Evolutionary conservation across 2,329 filamentous ascomycete genomes (phyloP).

Genomic region (Didymella glomerata): DNA sequence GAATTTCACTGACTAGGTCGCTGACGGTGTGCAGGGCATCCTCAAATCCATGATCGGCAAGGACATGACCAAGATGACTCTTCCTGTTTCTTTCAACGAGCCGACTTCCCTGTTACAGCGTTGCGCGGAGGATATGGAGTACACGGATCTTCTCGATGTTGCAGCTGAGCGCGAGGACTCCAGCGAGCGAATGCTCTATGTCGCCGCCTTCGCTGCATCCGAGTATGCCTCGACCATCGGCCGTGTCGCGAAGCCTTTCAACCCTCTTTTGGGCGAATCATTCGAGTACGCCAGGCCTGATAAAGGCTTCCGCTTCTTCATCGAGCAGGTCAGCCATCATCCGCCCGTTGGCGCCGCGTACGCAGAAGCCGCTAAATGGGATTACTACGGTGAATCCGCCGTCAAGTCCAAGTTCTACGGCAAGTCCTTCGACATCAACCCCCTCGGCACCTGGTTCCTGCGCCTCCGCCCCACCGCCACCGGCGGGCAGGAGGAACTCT

Average conservation of each 20-base stretch:
- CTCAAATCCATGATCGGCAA: slow-evolving; percentile 99
- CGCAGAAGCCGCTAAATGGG: slow-evolving; percentile 93
- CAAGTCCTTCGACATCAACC: slow-evolving; percentile 96
- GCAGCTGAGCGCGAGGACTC: slow-evolving; percentile 87
- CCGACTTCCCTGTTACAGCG: slow-evolving; percentile 94
- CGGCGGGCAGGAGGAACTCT: slow-evolving; percentile 76
- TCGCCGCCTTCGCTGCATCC: slow-evolving; percentile 93
- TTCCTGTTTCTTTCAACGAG: slow-evolving; percentile 98
- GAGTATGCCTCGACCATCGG: slow-evolving; percentile 98
- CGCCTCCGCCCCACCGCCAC: slow-evolving; percentile 78
- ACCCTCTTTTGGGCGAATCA: slow-evolving; percentile 93
- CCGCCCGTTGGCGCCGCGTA: slow-evolving; percentile 92
- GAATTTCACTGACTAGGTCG: neutral
- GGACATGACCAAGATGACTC: slow-evolving; percentile 99
- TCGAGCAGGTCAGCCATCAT: slow-evolving; percentile 98
- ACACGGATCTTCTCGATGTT: slow-evolving; percentile 87
- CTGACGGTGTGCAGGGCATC: slow-evolving; percentile 71
- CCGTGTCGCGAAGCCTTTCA: slow-evolving; percentile 97
- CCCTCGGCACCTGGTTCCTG: slow-evolving; percentile 95
- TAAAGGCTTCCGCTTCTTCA: slow-evolving; percentile 97
- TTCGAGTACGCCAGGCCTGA: slow-evolving; percentile 96
- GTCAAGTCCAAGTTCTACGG: slow-evolving; percentile 98
- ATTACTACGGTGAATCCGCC: slow-evolving; percentile 95
- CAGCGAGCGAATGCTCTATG: slow-evolving; percentile 90
- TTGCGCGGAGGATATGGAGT: slow-evolving; percentile 98